Base-by-base conservation (phyloP, 106 monocot genomes). In the Dendrobium huoshanense region DNA sequence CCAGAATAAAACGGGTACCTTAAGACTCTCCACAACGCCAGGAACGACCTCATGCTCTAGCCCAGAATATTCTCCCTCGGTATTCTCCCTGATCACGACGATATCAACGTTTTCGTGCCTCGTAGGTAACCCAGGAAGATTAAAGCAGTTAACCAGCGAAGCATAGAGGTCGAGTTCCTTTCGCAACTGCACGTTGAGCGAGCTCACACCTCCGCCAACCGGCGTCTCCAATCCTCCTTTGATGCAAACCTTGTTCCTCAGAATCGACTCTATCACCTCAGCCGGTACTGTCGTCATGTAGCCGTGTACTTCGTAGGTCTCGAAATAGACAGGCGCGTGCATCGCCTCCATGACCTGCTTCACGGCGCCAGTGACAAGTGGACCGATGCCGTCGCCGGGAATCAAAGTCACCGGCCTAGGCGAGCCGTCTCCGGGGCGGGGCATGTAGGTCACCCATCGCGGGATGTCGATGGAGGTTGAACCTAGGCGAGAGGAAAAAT, bases 31-130 rank as follows among this genome's bases (percentile, higher is more conserved):
- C 0, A 81, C 81, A 41, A 81, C 81, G n/a, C 81, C 81, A 55
- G 81, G 81, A 41, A 81, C 81, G 10, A 81, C 81, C 75, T 81
- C 81, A 44, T 81, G 81, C 81, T 81, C 81, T 24, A 81, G 42
- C 24, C 81, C 81, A n/a, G 81, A 56, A 44, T 81, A 81, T 72
- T 81, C 81, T 10, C 81, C 81, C 75, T 81, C 81, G 18, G 81
- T 81, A 54, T 81, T 81, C 75, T 81, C 81, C 75, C 81, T 81
- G 70, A 81, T 81, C 74, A 81, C 81, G 5, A 81, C 81, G n/a
- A 81, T 81, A 75, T 81, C 81, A 47, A 81, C 81, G 55, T 81
- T 75, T 18, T 81, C 56, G 55, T 81, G 81, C 75, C 75, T 56
- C 44, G 81, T 75, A 10, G 75, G 81, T 43, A 81, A 17, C 11